These are phyloP conservation scores for Penicillium sp. DNA, from an alignment of 2,329 filamentous ascomycete genomes.

Conservation along the genomic window DNA sequence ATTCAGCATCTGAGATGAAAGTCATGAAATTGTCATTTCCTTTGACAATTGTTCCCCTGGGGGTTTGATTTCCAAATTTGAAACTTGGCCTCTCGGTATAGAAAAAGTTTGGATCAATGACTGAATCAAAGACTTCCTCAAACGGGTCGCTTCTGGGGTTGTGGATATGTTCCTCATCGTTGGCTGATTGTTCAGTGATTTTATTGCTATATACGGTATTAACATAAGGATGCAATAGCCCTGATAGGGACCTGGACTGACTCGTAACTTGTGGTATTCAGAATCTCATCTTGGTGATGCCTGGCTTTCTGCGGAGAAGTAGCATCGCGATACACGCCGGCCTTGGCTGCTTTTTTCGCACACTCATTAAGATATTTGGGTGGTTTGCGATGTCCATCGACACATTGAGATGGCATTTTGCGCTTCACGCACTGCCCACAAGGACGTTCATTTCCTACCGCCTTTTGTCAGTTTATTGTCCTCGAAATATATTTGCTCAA, in stretches of 20 bases:
- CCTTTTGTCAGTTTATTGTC: not conserved
- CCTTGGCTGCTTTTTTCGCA: not conserved
- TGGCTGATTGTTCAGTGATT: not conserved
- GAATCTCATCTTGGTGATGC: not conserved
- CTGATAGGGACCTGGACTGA: not conserved
- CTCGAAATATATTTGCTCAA: not conserved
- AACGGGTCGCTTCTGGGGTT: not conserved
- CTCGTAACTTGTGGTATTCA: not conserved
- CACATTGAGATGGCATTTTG: conserved; percentile 2
- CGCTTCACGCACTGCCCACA: conserved; percentile 8
- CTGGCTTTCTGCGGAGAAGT: not conserved
- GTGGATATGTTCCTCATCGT: not conserved
- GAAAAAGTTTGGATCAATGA: conserved; percentile 4
- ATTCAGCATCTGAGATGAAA: not conserved
- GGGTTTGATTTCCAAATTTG: not conserved
- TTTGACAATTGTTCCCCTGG: not conserved
- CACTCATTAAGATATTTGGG: conserved; percentile 9
- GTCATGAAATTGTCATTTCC: not conserved
- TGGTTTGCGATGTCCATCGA: conserved; percentile 8
- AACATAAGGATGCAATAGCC: not conserved
- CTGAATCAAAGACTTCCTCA: not conserved
- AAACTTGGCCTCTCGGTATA: not conserved
- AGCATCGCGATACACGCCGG: not conserved
- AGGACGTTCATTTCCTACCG: conserved; percentile 9
- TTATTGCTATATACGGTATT: not conserved